Evolutionary conservation across 352 stramenopile species (phyloP), one percentile per base, ranked within the genome.

Genomic region (Globisporangium solare): DNA sequence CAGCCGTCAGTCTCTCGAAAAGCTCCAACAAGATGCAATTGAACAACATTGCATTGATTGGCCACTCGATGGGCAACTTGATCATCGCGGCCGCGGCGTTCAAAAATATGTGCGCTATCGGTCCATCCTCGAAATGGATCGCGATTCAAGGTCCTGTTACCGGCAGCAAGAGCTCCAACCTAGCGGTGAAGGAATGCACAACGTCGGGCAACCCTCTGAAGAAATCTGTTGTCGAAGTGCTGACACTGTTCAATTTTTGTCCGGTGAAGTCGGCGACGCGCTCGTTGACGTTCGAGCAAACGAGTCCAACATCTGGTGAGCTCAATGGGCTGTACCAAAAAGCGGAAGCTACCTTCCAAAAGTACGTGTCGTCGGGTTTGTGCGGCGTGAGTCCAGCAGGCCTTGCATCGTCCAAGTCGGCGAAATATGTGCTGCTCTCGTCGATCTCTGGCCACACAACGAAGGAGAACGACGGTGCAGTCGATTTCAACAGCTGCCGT

Each of bases 31-130:
- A 47, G 22, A 60, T 37, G 21, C 37, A 40, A 6, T 11, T 75
- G 3, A 17, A 64, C 20, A 56, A 71, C 42, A 48, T 77, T 2
- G 58, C 69, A 17, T 40, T 79, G 17, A 59, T 82, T 5, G 54
- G 69, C 4, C 68, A 82, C 45, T 83, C 73, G 51, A 71, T 70
- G 35, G 73, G 70, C 5, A 76, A 71, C 40, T 42, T 83, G 18
- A 65, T 75, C 47, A 55, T 74, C 8, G 68, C 67, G 5, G 51
- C 58, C 3, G 66, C 66, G 0, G 20, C 73, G 2, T 57, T 71
- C 24, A 54, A 51, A 7, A 50, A 57, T n/a, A 56, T 67, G 32
- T 83, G 73, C 53, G 41, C 32, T 11, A 60, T 83, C 47, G 56
- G 62, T 13, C 17, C 22, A 0, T 64, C 55, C 17, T 68, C 70